Evolutionary conservation across 306 rosid species (phyloP), one percentile per base, ranked within the genome.

Genomic region (Oemleria cerasiformis): DNA sequence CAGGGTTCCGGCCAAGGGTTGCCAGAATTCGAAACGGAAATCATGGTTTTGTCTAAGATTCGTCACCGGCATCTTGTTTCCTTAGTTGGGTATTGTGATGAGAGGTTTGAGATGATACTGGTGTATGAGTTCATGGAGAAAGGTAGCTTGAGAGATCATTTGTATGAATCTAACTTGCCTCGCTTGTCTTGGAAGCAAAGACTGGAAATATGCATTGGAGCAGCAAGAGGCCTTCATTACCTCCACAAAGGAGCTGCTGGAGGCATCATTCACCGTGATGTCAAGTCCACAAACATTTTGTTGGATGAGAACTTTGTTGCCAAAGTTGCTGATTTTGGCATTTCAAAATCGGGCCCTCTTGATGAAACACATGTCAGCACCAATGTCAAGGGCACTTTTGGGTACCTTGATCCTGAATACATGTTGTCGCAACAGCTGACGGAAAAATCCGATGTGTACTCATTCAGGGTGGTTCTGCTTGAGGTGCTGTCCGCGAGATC

Each of bases 81-180:
- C 68, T 71, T 85, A n/a, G 79, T 87, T 40, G 89, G 90, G 25
- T 87, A 85, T 48, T 87, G 86, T 56, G 78, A 81, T 9, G 92
- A 87, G 49, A 40, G 78, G 30, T 75, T 62, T n/a, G 90, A 88
- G 58, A 85, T 88, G 90, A 83, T 88, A 62, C 59, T 85, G 56
- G 83, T 83, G 49, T 85, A 87, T 34, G 92, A 83, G 20, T 87
- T 71, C 68, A 77, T 87, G 86, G 89, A 83, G 21, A 87, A 85
- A 0, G 89, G 88, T 38, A 76, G 80, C 34, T 49, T 87, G 39
- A 83, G 81, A 57, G 92, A 87, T 21, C 89, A 83, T 68, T 71
- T 85, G 25, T 78, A 80, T 69, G 63, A 36, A 39, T 74, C 88
- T 38, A 53, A 77, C 7, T 13, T 56, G 15, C 84, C 85, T 41